phyloP scores from a whole-genome alignment of 2,329 filamentous ascomycete genomes.

The Aspergillus ustus region DNA sequence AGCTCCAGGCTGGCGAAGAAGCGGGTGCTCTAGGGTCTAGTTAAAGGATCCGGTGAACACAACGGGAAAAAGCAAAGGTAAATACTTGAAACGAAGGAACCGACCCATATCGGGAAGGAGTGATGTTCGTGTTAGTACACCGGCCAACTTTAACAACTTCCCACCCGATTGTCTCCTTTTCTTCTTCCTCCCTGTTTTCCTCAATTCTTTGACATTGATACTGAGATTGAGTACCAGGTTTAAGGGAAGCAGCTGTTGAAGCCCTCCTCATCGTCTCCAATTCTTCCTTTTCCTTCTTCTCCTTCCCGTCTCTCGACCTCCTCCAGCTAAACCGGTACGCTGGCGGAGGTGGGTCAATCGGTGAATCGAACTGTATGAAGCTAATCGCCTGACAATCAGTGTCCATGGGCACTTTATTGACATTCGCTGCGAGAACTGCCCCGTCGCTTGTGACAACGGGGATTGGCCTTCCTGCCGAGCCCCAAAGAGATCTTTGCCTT shows the following conservation, averaged over 20 bases:
- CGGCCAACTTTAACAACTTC: not conserved
- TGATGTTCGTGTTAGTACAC: not conserved
- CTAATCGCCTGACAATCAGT: slow-evolving; percentile 27
- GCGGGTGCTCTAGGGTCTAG: not conserved
- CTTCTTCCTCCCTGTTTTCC: not conserved
- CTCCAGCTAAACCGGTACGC: slow-evolving; percentile 6
- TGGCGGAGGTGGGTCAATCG: not conserved
- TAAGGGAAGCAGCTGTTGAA: not conserved
- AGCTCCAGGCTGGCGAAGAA: not conserved
- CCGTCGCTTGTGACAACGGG: slow-evolving; percentile 34
- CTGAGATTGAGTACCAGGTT: not conserved
- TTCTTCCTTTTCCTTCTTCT: not conserved
- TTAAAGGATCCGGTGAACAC: not conserved
- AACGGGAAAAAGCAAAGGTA: slow-evolving; percentile 3
- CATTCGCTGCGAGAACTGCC: slow-evolving; percentile 32
- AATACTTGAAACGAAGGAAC: not conserved
- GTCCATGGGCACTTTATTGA: slow-evolving; percentile 19
- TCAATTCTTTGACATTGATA: not conserved
- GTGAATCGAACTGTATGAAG: slow-evolving; percentile 32
- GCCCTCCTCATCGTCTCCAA: not conserved
- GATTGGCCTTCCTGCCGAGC: not conserved
- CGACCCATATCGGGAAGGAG: not conserved
- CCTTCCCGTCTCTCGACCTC: not conserved
- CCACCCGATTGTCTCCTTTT: not conserved
- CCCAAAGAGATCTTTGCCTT: not conserved